Evolutionary conservation across 495 filamentous ascomycete species (phyloP), one percentile per base, ranked within the genome.

Genomic region (Pseudomonodictys pantanalensis): DNA sequence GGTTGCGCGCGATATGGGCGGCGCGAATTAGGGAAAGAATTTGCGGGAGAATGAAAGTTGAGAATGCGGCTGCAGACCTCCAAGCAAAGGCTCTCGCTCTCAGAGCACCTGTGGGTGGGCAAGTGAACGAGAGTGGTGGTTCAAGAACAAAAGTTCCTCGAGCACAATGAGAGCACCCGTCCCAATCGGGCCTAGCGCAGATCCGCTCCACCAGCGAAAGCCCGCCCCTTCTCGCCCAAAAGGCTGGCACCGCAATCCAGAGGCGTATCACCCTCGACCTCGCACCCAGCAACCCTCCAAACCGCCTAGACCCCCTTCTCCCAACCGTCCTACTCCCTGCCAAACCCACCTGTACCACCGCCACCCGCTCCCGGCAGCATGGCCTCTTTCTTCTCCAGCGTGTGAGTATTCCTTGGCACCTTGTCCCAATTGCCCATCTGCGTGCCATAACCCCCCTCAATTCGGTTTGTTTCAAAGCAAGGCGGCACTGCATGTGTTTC

Each of bases 361-460:
- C 5, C 22, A 47, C 24, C 44, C 12, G 15, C 15, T 29, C 29
- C 7, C 29, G 20, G 12, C 18, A n/a, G 18, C 43, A 70, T 70
- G 68, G 62, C 68, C 47, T 64, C 62, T 28, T 71, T 71, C 54
- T 71, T 71, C 58, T 64, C 66, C 54, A 66, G 56, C 46, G 63
- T 71, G 68, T 68, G 56, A 66, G 68, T 70, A 25, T 56, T 67
- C 64, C 60, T 53, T 56, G 39, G 53, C n/a, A 26, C 53, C 49
- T 18, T 38, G 44, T 53, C 39, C 52, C 58, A 49, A 17, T 18
- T 39, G 38, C n/a, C 38, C 26, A 60, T 35, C 29, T 66, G 63
- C 55, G 54, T 64, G 55, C 56, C 61, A 54, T 28, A 25, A 24
- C 50, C 29, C 63, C 56, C 57, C 52, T 62, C 63, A 60, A 56